Evolutionary conservation across 805 yeast species (phyloP).

Genomic region (Lachancea cidri): DNA sequence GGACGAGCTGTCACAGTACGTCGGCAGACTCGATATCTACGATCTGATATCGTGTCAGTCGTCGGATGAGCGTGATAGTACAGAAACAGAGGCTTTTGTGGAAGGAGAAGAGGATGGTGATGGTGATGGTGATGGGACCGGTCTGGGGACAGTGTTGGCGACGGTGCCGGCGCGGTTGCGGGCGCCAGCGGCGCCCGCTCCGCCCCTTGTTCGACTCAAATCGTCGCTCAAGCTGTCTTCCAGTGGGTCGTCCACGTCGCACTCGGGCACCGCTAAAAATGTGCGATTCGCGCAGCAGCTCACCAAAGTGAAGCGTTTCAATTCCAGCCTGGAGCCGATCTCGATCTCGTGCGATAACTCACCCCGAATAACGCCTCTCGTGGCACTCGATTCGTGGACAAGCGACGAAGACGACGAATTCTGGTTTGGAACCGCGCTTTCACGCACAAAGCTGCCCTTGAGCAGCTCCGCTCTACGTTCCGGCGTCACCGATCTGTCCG

Average conservation of each 20-base stretch:
- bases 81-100: too few relatives aligned
- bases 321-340: conserved; percentile 54
- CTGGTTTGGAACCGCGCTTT: conserved; percentile 16
- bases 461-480: not conserved
- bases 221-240: conserved; percentile 24
- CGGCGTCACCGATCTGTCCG: not conserved
- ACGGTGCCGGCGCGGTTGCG: not conserved
- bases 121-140: not conserved
- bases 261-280: conserved; percentile 39
- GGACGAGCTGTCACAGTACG: conserved; percentile 3
- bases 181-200: conserved; percentile 3
- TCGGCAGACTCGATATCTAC: conserved; percentile 5
- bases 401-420: conserved; percentile 13
- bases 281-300: conserved; percentile 61
- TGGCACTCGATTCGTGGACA: conserved; percentile 4
- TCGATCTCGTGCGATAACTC: conserved; percentile 58
- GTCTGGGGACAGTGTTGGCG: not conserved
- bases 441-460: conserved; percentile 8
- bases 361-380: conserved; percentile 21
- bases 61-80: conserved; percentile 3
- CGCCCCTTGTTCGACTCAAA: conserved; percentile 15
- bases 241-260: conserved; percentile 13
- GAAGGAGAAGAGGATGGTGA: too few relatives aligned
- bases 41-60: conserved; percentile 7
- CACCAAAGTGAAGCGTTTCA: conserved; percentile 60